These are phyloP conservation scores for Leccinum truebloodii DNA, from an alignment of 768 basidiomycete species.

Conservation along the genomic window DNA sequence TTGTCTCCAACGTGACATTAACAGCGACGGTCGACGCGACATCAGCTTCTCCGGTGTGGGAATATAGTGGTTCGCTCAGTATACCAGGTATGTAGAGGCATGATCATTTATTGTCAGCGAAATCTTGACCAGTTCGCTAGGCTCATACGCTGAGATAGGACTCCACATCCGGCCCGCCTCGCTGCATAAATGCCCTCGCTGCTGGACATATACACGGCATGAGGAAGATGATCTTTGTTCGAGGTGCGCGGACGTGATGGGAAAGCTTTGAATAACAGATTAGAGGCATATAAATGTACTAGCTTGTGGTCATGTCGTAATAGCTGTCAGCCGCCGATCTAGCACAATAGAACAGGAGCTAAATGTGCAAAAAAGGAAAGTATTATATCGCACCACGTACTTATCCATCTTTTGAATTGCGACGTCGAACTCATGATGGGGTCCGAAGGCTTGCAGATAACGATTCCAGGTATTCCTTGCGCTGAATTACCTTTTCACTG, in stretches of 20 bases:
- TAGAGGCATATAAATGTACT: too few relatives aligned
- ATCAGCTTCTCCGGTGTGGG: constrained; percentile 47
- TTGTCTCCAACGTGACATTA: constrained; percentile 71
- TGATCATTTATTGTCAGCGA: background rate
- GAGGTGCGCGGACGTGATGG: constrained; percentile 50
- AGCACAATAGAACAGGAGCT: constrained; percentile 1
- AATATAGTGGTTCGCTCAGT: constrained; percentile 43
- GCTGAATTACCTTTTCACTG: background rate
- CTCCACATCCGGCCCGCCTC: constrained; percentile 65
- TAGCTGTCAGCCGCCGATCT: background rate
- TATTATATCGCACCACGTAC: too few relatives aligned
- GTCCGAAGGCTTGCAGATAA: constrained; percentile 47
- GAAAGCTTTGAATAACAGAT: constrained; percentile 7
- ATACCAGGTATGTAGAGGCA: constrained; percentile 46
- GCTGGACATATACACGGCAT: constrained; percentile 76
- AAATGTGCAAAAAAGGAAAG: constrained; percentile 17
- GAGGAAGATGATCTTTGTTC: constrained; percentile 56
- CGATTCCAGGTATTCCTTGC: constrained; percentile 43
- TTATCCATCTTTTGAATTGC: background rate
- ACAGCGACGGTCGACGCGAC: constrained; percentile 45
- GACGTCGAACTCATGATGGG: constrained; percentile 29
- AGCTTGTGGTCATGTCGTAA: too few relatives aligned
- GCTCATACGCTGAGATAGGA: constrained; percentile 30
- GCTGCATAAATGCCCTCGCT: constrained; percentile 80
- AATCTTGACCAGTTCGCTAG: background rate